phyloP scores from a whole-genome alignment of 1,284 basidiomycete genomes.

The Puccinia polysora region DNA sequence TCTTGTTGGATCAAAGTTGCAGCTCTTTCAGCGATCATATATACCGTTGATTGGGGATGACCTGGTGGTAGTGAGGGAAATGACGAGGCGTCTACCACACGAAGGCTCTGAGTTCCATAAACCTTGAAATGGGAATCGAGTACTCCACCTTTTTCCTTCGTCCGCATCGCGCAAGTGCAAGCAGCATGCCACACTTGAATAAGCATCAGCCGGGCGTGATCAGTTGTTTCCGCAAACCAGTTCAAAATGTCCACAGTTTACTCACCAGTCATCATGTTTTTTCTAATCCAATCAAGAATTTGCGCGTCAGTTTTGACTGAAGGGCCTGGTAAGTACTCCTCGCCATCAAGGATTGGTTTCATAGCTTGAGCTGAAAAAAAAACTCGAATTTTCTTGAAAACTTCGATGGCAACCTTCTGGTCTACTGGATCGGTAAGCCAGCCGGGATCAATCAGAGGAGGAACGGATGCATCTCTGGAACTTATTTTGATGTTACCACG shows the following conservation, averaged over 20 bases:
- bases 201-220: background rate
- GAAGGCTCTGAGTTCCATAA: constrained; percentile 66
- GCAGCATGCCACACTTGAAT: constrained; percentile 51
- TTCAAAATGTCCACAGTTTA: too few species aligned
- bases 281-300: constrained; percentile 24
- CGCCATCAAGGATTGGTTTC: constrained; percentile 27
- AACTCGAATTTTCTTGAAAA: constrained; percentile 27
- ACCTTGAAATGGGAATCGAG: constrained; percentile 68
- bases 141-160: constrained; percentile 69
- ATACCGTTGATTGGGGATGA: constrained; percentile 42
- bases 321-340: constrained; percentile 21
- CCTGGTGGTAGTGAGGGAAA: constrained; percentile 40
- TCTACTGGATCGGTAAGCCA: constrained; percentile 35
- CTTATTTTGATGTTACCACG: constrained; percentile 29
- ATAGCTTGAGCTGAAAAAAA: constrained; percentile 19
- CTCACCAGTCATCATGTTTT: constrained; percentile 31
- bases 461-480: constrained; percentile 7
- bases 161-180: constrained; percentile 67
- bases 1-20: constrained; percentile 7
- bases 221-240: background rate
- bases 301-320: constrained; percentile 12
- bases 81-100: constrained; percentile 53
- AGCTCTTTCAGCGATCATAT: constrained; percentile 44
- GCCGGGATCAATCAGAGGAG: constrained; percentile 27
- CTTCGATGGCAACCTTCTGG: constrained; percentile 21